Evolutionary conservation across 371 early-diverging fungal genomes (phyloP).

Genomic region (Gilbertella persicaria): DNA sequence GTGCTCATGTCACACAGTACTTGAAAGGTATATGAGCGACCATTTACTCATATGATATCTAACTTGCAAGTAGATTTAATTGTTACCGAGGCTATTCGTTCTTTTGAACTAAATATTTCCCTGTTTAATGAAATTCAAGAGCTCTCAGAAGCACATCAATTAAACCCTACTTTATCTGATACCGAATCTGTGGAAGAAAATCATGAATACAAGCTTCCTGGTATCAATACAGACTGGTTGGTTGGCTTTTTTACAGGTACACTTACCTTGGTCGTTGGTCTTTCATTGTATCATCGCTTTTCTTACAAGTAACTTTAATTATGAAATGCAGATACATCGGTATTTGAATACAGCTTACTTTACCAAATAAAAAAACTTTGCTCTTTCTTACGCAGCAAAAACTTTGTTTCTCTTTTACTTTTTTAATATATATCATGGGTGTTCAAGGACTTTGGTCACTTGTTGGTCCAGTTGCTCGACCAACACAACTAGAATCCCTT

Average conservation of each 20-base stretch:
- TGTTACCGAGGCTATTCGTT: conserved; percentile 39
- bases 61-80: conserved; percentile 26
- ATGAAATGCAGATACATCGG: too few species aligned
- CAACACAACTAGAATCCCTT: conserved; percentile 78
- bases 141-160: conserved; percentile 32
- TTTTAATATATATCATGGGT: conserved; percentile 69
- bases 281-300: conserved; percentile 14
- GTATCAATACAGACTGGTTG: conserved; percentile 14
- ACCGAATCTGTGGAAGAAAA: not conserved
- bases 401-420: not conserved
- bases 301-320: too few species aligned
- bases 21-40: conserved; percentile 41
- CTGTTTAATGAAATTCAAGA: conserved; percentile 46
- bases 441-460: conserved; percentile 96
- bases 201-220: not conserved
- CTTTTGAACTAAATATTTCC: conserved; percentile 47
- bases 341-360: too few species aligned
- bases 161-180: conserved; percentile 16
- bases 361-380: too few species aligned
- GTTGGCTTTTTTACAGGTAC: conserved; percentile 19
- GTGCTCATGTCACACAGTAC: conserved; percentile 26
- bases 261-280: conserved; percentile 9
- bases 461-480: conserved; percentile 79
- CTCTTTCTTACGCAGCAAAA: not conserved
- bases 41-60: not conserved